Base-by-base conservation (phyloP, 2,329 filamentous ascomycete genomes). In the Penicillium sp. region DNA sequence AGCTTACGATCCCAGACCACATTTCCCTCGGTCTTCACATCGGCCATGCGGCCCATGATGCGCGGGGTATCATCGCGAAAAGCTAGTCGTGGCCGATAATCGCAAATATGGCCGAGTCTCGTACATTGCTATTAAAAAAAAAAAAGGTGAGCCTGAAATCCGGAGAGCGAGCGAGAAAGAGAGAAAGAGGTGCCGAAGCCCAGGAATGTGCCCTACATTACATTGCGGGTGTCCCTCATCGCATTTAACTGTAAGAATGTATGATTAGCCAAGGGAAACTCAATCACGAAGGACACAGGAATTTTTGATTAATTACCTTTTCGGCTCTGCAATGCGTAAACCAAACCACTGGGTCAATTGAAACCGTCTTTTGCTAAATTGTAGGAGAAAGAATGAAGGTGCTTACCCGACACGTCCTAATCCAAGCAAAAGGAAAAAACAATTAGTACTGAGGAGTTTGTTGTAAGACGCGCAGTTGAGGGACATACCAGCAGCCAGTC, bases 1-100 rank as follows among this genome's bases (percentile, higher is more conserved):
- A 25, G 76, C 82, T 74, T 77, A 85, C 83, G 76, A 74, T 86
- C 83, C 84, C 84, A 87, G 42, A 86, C 80, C 48, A 76, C 71
- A 65, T 82, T 85, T 19, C 81, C 82, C n/a, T 75, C 71, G 4
- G 76, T 82, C 37, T 78, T 81, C 46, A 85, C 80, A 65, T 84
- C 79, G 53, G 78, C 74, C 79, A 82, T 83, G n/a, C 81, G 78
- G 55, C 81, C 79, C 61, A 82, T 78, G 37, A 83, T 78, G 55
- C 82, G 78, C 37, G 75, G 72, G n/a, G 82, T 84, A 65, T 84
- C 82, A 70, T 84, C 80, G 63, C 80, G 78, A 68, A 84, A 84
- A n/a, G 80, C 77, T n/a, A 84, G 76, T 51, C 84, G 79, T 16
- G 83, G 82, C 60, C 80, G 82, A 73, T 86, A 87, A 68, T 87